phyloP scores from a whole-genome alignment of 192 early-diverging fungal genomes.

The Coemansia sp. region DNA sequence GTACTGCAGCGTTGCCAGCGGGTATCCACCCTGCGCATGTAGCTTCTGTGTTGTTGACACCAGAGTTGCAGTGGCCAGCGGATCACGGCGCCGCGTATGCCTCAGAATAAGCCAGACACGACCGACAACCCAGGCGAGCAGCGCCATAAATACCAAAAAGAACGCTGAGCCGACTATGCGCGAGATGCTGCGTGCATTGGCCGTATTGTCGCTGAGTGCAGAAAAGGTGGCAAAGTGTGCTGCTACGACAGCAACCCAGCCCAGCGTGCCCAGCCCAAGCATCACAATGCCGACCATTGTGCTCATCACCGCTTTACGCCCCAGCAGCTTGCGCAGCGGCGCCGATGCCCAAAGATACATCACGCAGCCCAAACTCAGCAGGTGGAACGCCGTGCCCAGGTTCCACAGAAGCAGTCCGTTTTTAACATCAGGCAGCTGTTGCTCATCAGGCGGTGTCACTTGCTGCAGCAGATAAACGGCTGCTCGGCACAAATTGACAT shows the following conservation, averaged over 20 bases:
- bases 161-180: slow-evolving; percentile 25
- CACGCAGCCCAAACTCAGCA: slow-evolving; percentile 36
- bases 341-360: slow-evolving; percentile 29
- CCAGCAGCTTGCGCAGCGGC: slow-evolving; percentile 29
- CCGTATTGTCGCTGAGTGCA: slow-evolving; percentile 6
- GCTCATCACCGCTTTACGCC: slow-evolving; percentile 19
- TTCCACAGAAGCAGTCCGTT: slow-evolving; percentile 44
- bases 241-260: slow-evolving; percentile 12
- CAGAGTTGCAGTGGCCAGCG: slow-evolving; percentile 23
- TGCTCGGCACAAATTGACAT: slow-evolving; percentile 35
- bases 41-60: slow-evolving; percentile 23
- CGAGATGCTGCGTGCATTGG: slow-evolving; percentile 37
- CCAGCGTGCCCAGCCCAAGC: slow-evolving; percentile 24
- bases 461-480: slow-evolving; percentile 28
- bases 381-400: slow-evolving; percentile 29
- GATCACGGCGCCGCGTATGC: slow-evolving; percentile 20
- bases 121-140: slow-evolving; percentile 20
- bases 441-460: slow-evolving; percentile 30
- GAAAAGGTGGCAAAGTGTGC: slow-evolving; percentile 33
- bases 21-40: slow-evolving; percentile 15
- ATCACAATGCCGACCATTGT: slow-evolving; percentile 9
- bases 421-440: slow-evolving; percentile 31
- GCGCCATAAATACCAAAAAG: slow-evolving; percentile 14
- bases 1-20: slow-evolving; percentile 24
- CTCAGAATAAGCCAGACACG: slow-evolving; percentile 18